phyloP scores from a whole-genome alignment of 2,329 filamentous ascomycete species.

The Pseudocercospora fuligena region DNA sequence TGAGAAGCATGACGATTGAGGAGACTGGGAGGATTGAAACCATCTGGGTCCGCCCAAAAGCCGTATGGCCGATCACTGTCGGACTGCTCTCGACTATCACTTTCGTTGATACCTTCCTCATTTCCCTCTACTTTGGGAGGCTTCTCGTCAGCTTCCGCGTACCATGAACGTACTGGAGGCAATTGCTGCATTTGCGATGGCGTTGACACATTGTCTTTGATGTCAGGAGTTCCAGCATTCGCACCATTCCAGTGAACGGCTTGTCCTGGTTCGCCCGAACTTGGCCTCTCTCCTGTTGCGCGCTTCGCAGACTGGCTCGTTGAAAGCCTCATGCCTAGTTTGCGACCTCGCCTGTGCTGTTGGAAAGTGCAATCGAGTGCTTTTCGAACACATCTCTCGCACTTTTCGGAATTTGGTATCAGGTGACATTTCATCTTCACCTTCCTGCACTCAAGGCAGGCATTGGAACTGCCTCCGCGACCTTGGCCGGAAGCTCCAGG shows the following conservation, averaged over 20 bases:
- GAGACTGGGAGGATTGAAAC: conserved; percentile 40
- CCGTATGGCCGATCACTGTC: conserved; percentile 8
- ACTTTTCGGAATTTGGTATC: conserved; percentile 24
- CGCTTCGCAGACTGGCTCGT: background rate
- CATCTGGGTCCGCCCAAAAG: conserved; percentile 31
- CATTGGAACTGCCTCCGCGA: conserved; percentile 28
- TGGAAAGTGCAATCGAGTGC: conserved; percentile 46
- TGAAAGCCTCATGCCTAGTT: conserved; percentile 44
- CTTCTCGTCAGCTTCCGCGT: background rate
- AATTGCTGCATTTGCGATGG: background rate
- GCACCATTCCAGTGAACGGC: background rate
- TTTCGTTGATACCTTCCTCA: background rate
- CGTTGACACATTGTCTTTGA: background rate
- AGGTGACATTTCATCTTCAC: conserved; percentile 49
- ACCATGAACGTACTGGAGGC: conserved; percentile 1
- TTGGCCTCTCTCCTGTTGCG: background rate
- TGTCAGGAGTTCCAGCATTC: background rate
- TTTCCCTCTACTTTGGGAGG: background rate
- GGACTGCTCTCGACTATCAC: background rate
- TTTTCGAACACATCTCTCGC: conserved; percentile 46
- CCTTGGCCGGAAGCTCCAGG: conserved; percentile 14
- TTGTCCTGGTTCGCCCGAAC: background rate
- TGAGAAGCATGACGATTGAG: conserved; percentile 43
- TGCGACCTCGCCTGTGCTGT: conserved; percentile 48
- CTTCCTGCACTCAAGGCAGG: conserved; percentile 46